Conservation (phyloP, 768 basidiomycete species). For the Piloderma croceum region DNA sequence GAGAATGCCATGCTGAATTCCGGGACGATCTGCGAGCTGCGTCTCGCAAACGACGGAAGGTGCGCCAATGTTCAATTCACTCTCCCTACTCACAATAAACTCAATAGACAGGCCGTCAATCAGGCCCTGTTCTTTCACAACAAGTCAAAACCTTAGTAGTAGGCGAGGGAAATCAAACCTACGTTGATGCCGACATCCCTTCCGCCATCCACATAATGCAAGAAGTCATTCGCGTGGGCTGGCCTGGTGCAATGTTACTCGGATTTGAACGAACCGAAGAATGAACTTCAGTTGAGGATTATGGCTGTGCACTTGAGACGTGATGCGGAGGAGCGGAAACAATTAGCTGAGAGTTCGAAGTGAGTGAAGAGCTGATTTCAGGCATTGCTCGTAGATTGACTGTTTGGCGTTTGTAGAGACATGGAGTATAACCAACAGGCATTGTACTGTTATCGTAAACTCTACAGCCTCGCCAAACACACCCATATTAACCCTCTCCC, state of each 20-base stretch:
- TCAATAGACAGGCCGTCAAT: constrained; percentile 35
- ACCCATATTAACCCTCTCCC: too few species aligned
- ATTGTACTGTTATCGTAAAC: constrained; percentile 86
- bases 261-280: constrained; percentile 61
- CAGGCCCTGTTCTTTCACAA: constrained; percentile 58
- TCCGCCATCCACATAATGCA: constrained; percentile 77
- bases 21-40: constrained; percentile 69
- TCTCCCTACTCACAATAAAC: too few species aligned
- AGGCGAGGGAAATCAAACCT: constrained; percentile 84
- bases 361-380: too few species aligned
- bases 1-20: constrained; percentile 65
- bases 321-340: constrained; percentile 84
- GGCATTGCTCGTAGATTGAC: too few species aligned
- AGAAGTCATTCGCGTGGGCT: constrained; percentile 92
- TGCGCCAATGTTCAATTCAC: too few species aligned
- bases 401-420: too few species aligned
- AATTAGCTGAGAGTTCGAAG: constrained; percentile 72
- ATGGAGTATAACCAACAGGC: constrained; percentile 79
- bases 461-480: constrained; percentile 67
- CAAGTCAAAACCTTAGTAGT: constrained; percentile 71
- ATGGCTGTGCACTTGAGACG: constrained; percentile 86
- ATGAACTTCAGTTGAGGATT: constrained; percentile 76
- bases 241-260: constrained; percentile 82
- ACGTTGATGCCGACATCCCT: constrained; percentile 60
- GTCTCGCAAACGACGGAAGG: constrained; percentile 63